Evolutionary conservation across 495 filamentous ascomycete species (phyloP).

Genomic region (Xylaria curta): DNA sequence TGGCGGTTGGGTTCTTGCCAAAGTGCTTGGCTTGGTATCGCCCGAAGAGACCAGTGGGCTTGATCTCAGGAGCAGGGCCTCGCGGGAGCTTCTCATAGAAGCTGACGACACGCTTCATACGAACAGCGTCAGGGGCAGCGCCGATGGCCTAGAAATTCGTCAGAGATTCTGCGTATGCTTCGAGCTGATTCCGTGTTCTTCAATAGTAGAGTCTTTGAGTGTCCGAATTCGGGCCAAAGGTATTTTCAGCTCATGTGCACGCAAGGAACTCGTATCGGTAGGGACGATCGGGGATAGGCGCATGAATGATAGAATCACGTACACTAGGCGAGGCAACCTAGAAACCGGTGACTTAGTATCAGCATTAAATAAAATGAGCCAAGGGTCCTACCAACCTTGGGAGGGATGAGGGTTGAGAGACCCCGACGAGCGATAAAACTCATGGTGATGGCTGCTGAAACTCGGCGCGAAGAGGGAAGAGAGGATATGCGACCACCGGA

Average conservation of each 20-base stretch:
- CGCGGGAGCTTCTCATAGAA: conserved; percentile 98
- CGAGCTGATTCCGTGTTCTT: background rate
- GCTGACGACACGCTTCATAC: conserved; percentile 94
- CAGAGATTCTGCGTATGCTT: conserved; percentile 36
- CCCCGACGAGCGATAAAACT: conserved; percentile 85
- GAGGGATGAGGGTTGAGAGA: conserved; percentile 97
- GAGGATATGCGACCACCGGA: conserved; percentile 30
- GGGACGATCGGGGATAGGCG: background rate
- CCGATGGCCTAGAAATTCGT: conserved; percentile 74
- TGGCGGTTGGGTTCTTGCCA: conserved; percentile 83
- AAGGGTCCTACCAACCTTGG: conserved; percentile 73
- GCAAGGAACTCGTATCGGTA: conserved; percentile 1
- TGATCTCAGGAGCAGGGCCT: conserved; percentile 79
- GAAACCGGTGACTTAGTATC: conserved; percentile 37
- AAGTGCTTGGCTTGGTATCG: conserved; percentile 95
- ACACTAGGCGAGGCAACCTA: conserved; percentile 89
- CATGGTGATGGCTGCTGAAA: conserved; percentile 68
- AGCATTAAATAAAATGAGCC: background rate
- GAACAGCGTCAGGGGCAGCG: conserved; percentile 88
- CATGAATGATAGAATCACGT: conserved; percentile 50
- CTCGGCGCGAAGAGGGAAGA: conserved; percentile 34
- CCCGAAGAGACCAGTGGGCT: conserved; percentile 78
- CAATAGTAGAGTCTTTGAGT: background rate
- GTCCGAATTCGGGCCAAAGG: background rate
- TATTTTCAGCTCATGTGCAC: background rate